Conservation (phyloP, 2,329 filamentous ascomycete genomes). For the Fusarium piperis region DNA sequence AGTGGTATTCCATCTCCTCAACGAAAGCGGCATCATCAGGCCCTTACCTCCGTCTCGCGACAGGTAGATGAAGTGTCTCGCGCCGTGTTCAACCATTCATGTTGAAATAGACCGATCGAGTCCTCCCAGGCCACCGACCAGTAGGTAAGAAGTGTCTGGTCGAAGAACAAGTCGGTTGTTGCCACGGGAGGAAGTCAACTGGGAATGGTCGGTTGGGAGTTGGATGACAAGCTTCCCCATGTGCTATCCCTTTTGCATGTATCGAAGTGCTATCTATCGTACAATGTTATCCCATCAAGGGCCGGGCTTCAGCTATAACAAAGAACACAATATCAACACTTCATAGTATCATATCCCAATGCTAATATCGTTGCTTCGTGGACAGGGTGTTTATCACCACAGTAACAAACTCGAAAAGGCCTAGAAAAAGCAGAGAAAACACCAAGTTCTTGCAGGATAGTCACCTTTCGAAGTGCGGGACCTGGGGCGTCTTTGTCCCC, state of each 20-base stretch:
- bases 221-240: constrained; percentile 54
- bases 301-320: no score
- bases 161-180: background rate
- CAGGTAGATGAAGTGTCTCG: background rate
- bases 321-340: no score
- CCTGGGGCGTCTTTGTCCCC: background rate
- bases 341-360: no score
- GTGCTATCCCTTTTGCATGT: constrained; percentile 55
- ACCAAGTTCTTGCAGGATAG: background rate
- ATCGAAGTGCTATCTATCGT: no score
- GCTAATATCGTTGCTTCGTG: no score
- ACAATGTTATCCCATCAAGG: no score
- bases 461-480: background rate
- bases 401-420: background rate
- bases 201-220: constrained; percentile 4
- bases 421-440: background rate
- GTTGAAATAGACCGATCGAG: background rate
- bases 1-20: background rate
- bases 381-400: background rate
- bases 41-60: background rate
- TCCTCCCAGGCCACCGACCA: constrained; percentile 26
- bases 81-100: background rate
- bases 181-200: background rate
- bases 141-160: constrained; percentile 23
- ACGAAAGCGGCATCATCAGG: background rate